Percentiles rank a stretch among this genome's conserved stretches.
These are phyloP conservation scores for Xylariales sp. DNA, from an alignment of 2,329 filamentous ascomycete genomes.

Conservation along the genomic window DNA sequence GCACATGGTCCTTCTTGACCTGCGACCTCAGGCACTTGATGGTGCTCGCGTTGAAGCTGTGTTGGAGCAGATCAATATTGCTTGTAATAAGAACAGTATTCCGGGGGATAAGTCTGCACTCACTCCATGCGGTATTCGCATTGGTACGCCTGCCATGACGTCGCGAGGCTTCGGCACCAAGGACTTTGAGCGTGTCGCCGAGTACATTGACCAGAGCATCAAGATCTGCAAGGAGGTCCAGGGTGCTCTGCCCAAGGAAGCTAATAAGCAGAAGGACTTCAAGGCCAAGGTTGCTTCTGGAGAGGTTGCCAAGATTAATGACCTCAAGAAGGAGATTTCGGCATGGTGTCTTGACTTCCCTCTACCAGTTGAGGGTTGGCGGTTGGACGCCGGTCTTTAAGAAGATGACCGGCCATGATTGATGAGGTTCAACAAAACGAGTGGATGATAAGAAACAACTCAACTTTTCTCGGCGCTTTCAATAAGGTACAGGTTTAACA, in stretches of 20 bases:
- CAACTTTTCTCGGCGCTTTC: conserved; percentile 24
- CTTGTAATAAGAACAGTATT: conserved; percentile 99
- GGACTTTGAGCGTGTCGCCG: conserved; percentile 85
- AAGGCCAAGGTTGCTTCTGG: conserved; percentile 82
- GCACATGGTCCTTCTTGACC: conserved; percentile 93
- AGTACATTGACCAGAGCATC: conserved; percentile 85
- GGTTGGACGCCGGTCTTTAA: conserved; percentile 56
- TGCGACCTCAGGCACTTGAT: conserved; percentile 81
- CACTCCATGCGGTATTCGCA: conserved; percentile 89
- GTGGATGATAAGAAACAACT: conserved; percentile 24
- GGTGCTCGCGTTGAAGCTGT: conserved; percentile 94
- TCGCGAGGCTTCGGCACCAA: conserved; percentile 87
- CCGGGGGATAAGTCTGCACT: conserved; percentile 96
- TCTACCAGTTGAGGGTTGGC: conserved; percentile 76
- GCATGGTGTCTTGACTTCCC: conserved; percentile 87
- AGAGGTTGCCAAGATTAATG: conserved; percentile 74
- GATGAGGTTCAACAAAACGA: conserved; percentile 24
- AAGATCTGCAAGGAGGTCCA: conserved; percentile 89
- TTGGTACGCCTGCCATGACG: conserved; percentile 97
- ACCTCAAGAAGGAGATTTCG: conserved; percentile 83
- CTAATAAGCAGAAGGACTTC: conserved; percentile 99
- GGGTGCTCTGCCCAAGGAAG: conserved; percentile 81
- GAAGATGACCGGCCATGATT: conserved; percentile 9
- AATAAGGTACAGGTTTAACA: conserved; percentile 18
- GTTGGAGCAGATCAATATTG: conserved; percentile 96